These are phyloP conservation scores for Aciculoconidium aculeatum DNA, from an alignment of 805 yeast species.

Conservation along the genomic window DNA sequence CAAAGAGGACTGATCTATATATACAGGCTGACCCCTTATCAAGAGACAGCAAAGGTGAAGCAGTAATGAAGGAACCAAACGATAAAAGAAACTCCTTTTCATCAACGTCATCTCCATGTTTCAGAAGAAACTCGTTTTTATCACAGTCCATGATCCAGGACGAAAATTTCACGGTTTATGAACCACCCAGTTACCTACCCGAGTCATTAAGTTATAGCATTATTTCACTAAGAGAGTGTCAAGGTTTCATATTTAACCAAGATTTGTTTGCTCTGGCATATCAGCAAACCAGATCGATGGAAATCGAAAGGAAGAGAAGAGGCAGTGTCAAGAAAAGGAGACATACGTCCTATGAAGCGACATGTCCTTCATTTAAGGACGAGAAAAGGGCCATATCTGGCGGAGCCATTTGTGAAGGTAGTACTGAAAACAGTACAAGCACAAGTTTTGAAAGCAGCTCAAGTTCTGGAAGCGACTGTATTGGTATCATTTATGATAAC, in stretches of 20 bases:
- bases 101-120: slow-evolving; percentile 46
- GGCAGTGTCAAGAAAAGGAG: slow-evolving; percentile 15
- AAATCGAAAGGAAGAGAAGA: slow-evolving; percentile 26
- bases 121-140: slow-evolving; percentile 50
- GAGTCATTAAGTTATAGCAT: slow-evolving; percentile 24
- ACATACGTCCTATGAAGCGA: slow-evolving; percentile 24
- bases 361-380: slow-evolving; percentile 16
- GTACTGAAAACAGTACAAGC: too few relatives aligned
- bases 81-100: slow-evolving; percentile 21
- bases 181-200: slow-evolving; percentile 30
- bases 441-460: too few relatives aligned
- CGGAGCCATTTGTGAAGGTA: too few relatives aligned
- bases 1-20: too few relatives aligned
- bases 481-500: too few relatives aligned
- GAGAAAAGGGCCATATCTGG: too few relatives aligned
- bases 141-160: slow-evolving; percentile 52
- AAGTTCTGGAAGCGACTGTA: too few relatives aligned
- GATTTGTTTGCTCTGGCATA: slow-evolving; percentile 69
- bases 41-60: too few relatives aligned
- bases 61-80: not conserved
- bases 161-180: slow-evolving; percentile 52
- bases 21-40: too few relatives aligned
- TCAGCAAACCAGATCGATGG: slow-evolving; percentile 46
- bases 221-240: slow-evolving; percentile 53
- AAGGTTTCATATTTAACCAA: slow-evolving; percentile 74